A percentile compares a stretch with the other conserved stretches of the same genome.
These are phyloP conservation scores for Atractiella rhizophila DNA, from an alignment of 768 basidiomycete species.

Conservation along the genomic window DNA sequence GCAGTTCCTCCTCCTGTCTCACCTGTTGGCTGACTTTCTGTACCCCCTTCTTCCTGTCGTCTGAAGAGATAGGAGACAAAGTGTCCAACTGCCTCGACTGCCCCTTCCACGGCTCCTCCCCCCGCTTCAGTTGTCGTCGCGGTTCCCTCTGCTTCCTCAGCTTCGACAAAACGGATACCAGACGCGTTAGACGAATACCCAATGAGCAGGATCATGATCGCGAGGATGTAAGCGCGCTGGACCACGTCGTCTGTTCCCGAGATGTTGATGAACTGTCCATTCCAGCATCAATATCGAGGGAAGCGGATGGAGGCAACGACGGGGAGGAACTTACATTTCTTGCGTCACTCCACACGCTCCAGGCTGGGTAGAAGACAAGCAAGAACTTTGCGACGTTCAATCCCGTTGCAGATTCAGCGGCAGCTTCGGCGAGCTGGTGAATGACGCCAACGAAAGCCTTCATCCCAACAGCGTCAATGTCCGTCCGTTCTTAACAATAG, in stretches of 20 bases:
- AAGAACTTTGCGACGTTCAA: neutral
- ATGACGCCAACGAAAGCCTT: constrained; percentile 21
- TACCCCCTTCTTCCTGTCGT: no score
- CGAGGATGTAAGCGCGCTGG: constrained; percentile 19
- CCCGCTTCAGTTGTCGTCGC: neutral
- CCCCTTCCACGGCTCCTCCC: no score
- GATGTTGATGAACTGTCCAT: constrained; percentile 18
- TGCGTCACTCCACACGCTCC: constrained; percentile 21
- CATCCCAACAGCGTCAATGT: no score
- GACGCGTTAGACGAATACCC: constrained; percentile 22
- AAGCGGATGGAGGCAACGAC: no score
- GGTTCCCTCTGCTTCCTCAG: neutral
- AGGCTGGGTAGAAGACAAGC: constrained; percentile 13
- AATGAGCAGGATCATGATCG: constrained; percentile 19
- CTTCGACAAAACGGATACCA: constrained; percentile 10
- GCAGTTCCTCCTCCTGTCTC: no score
- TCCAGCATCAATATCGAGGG: constrained; percentile 19
- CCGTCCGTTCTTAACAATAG: no score
- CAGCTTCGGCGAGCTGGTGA: constrained; percentile 21
- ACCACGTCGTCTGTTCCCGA: constrained; percentile 21
- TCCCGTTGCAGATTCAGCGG: constrained; percentile 14
- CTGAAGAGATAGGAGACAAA: no score
- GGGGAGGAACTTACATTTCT: no score
- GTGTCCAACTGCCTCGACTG: no score
- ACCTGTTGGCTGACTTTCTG: no score